phyloP scores from a whole-genome alignment of 2,329 filamentous ascomycete genomes.

The Arthrobotrys iridis region DNA sequence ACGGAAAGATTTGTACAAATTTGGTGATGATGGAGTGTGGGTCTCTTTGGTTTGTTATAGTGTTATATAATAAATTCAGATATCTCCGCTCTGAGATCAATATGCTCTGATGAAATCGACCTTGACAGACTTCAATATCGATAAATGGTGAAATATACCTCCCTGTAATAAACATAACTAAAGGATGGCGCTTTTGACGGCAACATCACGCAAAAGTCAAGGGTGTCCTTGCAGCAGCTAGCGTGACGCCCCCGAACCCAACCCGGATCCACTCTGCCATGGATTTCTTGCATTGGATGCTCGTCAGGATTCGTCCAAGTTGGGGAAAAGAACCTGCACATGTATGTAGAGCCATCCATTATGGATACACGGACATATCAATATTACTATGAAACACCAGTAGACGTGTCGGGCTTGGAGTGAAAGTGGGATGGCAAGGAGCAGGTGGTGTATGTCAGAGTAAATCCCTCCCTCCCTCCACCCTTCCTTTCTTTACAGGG shows the following conservation, averaged over 20 bases:
- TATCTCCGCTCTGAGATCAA: slow-evolving; percentile 53
- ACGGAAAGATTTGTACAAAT: slow-evolving; percentile 53
- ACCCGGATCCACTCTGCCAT: slow-evolving; percentile 20
- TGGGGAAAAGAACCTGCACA: slow-evolving; percentile 29
- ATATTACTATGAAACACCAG: neutral
- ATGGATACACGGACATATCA: neutral
- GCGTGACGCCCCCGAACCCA: slow-evolving; percentile 7
- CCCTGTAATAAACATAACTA: too few relatives aligned
- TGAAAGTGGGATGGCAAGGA: slow-evolving; percentile 23
- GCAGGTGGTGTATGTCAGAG: slow-evolving; percentile 26
- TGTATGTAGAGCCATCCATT: neutral
- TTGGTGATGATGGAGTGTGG: slow-evolving; percentile 26
- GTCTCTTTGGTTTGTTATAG: slow-evolving; percentile 47
- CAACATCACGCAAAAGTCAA: slow-evolving; percentile 31
- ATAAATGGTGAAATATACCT: neutral
- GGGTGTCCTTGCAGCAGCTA: slow-evolving; percentile 26
- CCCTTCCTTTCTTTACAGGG: neutral
- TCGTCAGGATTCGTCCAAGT: neutral
- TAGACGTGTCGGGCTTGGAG: slow-evolving; percentile 9
- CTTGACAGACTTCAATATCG: too few relatives aligned
- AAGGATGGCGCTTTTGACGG: slow-evolving; percentile 19
- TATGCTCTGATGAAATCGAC: neutral
- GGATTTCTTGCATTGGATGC: slow-evolving; percentile 21
- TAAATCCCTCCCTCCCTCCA: too few relatives aligned
- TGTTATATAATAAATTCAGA: slow-evolving; percentile 54